Base-by-base conservation (phyloP, 257 asterid genomes). In the Gynochthodes officinalis region DNA sequence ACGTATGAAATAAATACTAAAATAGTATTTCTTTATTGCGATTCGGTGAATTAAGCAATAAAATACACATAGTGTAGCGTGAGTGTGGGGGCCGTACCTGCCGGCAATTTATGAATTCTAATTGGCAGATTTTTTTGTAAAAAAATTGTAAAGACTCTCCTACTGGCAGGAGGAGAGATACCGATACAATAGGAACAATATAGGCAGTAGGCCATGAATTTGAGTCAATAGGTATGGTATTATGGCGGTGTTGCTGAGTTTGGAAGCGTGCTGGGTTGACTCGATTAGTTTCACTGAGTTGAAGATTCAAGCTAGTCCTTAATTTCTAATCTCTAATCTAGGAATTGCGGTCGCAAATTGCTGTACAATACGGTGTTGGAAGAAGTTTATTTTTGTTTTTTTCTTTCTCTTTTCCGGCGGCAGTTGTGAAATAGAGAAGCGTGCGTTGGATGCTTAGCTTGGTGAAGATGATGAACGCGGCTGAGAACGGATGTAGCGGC, bases 401-500 rank as follows among this genome's bases (percentile, higher is more conserved):
- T 18, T 37, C 9, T 63, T 21, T 61, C 5, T 23, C 3, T 67
- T 60, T 28, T 54, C 37, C 64, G 63, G 78, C 55, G 46, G 72
- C 9, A 4, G 35, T 43, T 67, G 65, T 8, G 60, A 53, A 53
- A n/a, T n/a, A 32, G 37, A 12, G 25, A 27, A 54, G 50, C 73
- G 39, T 53, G 52, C 14, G 37, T 7, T 35, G 28, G 52, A 33
- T 40, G 64, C 23, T 69, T 54, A 13, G 30, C 7, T 67, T 58
- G 64, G 55, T 23, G 70, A 74, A 48, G 64, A 74, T 44, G 83
- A 78, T 81, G 89, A 82, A 68, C 74, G 83, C 52, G 69, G 63
- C n/a, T 16, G 78, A 64, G 70, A 82, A 78, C 60, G 88, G 91
- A 75, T 77, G 77, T 61, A 81, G 80, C 80, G 86, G 80, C 64